Evolutionary conservation across 1,284 basidiomycete genomes (phyloP).

Genomic region (Ganoderma leucocontextum): DNA sequence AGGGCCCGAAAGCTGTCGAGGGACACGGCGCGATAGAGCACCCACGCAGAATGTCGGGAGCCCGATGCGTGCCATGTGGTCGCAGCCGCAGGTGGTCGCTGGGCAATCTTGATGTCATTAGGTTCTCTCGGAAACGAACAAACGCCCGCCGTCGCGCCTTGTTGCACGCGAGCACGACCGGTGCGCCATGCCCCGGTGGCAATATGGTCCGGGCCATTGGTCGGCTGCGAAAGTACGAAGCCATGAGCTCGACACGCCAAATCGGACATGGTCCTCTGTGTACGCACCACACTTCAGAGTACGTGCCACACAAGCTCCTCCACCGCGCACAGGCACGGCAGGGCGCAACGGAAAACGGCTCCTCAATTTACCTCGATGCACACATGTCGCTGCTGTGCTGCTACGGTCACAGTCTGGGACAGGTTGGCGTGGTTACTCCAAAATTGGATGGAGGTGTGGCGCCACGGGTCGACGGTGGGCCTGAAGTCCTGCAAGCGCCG

Average conservation of each 20-base stretch:
- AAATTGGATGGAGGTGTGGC: background rate
- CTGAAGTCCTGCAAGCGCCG: background rate
- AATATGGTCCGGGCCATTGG: background rate
- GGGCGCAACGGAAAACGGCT: background rate
- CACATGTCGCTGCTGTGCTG: background rate
- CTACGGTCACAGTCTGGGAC: background rate
- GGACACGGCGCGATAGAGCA: background rate
- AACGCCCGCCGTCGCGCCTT: background rate
- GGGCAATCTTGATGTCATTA: background rate
- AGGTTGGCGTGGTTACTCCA: conserved; percentile 11
- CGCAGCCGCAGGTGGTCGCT: background rate
- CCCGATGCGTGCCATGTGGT: background rate
- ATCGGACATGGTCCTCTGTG: background rate
- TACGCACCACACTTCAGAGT: background rate
- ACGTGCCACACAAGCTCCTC: background rate
- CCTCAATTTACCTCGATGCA: background rate
- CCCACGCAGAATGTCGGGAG: background rate
- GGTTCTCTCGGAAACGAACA: conserved; percentile 1
- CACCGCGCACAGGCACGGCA: background rate
- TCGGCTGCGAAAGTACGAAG: background rate
- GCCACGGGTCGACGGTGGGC: background rate
- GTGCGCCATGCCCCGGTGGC: background rate
- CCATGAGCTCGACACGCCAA: background rate
- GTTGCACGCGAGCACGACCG: background rate
- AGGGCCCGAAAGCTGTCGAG: background rate